Base-by-base conservation (phyloP, 345 rosid genomes). In the Cardamine chenopodiifolia region DNA sequence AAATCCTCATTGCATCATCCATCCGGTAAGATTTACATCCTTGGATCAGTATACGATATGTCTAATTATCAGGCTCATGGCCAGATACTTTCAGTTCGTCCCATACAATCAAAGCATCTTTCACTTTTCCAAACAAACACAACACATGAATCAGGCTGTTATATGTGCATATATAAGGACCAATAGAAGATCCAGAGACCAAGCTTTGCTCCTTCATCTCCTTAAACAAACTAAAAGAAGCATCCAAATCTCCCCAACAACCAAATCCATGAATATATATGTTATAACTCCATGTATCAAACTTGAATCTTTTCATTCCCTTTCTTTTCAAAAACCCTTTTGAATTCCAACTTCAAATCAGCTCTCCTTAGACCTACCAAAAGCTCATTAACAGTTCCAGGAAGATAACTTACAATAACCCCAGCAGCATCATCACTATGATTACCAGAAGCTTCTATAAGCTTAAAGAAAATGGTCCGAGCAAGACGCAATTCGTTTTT, bases 181-280 rank as follows among this genome's bases (percentile, higher is more conserved):
- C 85, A 15, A 68, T 26, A 0, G 72, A 82, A 67, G 68, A 66
- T 35, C 84, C 86, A 7, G 69, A 74, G 48, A 56, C 73, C 20
- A 22, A 82, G 70, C 82, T 79, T 66, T 79, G 82, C 55, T 77
- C 86, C 57, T 89, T 92, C 99, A 91, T 87, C 83, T 91, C 96
- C 59, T 85, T 87, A 59, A 86, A 95, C 64, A 95, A 85, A 52
- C 73, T 82, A 79, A 95, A 83, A 29, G 91, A 85, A 68, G 84
- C 39, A 28, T 65, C 80, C 68, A 88, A 71, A 76, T 95, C 97
- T 39, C 88, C 97, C 96, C 92, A 92, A 52, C 87, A 83, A 26
- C 99, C 99, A 74, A 90, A 87, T 1, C 90, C 95, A 55, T 88
- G 88, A 57, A 95, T 90, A 69, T 97, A 92, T 54, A 95, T 86